Conservation (phyloP, 306 rosid species). For the Delonix regia region DNA sequence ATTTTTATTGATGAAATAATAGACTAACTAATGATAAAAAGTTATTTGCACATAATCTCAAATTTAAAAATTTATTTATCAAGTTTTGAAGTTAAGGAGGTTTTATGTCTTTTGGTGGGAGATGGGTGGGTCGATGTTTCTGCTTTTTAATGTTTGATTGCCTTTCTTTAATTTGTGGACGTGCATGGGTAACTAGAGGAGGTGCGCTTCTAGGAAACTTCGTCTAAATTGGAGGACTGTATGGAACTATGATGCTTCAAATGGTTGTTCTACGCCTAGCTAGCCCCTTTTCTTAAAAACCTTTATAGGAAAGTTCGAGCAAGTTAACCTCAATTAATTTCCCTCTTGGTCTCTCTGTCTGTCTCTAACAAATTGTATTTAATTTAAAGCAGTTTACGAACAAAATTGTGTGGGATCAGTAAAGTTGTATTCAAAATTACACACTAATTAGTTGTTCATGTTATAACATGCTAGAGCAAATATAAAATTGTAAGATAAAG, state of each 20-base stretch:
- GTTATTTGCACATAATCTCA: no score
- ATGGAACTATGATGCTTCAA: slow-evolving; percentile 17
- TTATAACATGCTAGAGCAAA: background rate
- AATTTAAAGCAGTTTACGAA: no score
- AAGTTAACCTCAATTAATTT: background rate
- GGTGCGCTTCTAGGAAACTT: slow-evolving; percentile 1
- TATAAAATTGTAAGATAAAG: slow-evolving; percentile 27
- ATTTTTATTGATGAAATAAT: no score
- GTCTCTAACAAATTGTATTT: no score
- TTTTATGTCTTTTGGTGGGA: slow-evolving; percentile 29
- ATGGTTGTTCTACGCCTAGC: background rate
- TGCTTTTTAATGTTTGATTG: background rate
- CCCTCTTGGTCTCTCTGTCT: background rate
- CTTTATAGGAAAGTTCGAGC: no score
- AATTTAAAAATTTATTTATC: no score
- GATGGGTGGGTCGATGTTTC: slow-evolving; percentile 18
- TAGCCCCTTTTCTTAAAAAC: background rate
- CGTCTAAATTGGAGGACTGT: background rate
- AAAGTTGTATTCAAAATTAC: background rate
- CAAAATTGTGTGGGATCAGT: background rate
- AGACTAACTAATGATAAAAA: no score
- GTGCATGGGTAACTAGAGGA: background rate
- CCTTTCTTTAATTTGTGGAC: background rate
- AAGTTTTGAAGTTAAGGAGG: no score
- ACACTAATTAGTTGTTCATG: background rate